Conservation (phyloP, 129 eudicot species). For the Chrysanthemum makinoi region DNA sequence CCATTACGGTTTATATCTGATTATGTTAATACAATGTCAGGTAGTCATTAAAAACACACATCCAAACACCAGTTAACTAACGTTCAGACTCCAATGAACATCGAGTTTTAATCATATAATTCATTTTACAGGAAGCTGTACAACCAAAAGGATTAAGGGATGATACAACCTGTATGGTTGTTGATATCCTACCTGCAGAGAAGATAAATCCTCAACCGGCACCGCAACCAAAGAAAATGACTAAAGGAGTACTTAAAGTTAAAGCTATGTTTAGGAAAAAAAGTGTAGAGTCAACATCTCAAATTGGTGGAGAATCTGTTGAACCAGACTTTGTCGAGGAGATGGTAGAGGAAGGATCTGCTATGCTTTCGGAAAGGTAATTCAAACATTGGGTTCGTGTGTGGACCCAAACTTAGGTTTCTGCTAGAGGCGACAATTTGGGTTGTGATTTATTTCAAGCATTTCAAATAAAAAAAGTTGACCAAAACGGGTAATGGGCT, state of each 20-base stretch:
- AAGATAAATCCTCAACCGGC: constrained; percentile 53
- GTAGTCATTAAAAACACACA: too few species aligned
- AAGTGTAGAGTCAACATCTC: constrained; percentile 58
- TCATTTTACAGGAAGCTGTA: constrained; percentile 71
- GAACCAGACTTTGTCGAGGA: constrained; percentile 88
- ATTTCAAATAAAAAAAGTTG: too few species aligned
- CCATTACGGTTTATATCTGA: too few species aligned
- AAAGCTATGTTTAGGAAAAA: constrained; percentile 83
- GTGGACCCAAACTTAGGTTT: neutral
- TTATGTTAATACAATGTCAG: too few species aligned
- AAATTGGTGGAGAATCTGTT: constrained; percentile 46
- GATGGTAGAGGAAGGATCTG: constrained; percentile 94
- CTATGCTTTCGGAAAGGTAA: constrained; percentile 76
- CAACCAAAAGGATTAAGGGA: constrained; percentile 83
- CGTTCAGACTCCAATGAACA: neutral
- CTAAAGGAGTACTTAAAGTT: constrained; percentile 59
- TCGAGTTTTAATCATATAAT: constrained; percentile 9
- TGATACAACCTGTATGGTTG: constrained; percentile 97
- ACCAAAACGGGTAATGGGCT: too few species aligned
- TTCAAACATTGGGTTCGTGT: constrained; percentile 25
- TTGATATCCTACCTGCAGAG: constrained; percentile 73
- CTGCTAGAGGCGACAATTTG: neutral
- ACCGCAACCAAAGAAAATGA: constrained; percentile 72
- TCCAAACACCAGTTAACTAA: neutral
- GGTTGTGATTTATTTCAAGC: neutral